Base-by-base conservation (phyloP, 2,329 filamentous ascomycete genomes). In the Trichoderma aggressivum region DNA sequence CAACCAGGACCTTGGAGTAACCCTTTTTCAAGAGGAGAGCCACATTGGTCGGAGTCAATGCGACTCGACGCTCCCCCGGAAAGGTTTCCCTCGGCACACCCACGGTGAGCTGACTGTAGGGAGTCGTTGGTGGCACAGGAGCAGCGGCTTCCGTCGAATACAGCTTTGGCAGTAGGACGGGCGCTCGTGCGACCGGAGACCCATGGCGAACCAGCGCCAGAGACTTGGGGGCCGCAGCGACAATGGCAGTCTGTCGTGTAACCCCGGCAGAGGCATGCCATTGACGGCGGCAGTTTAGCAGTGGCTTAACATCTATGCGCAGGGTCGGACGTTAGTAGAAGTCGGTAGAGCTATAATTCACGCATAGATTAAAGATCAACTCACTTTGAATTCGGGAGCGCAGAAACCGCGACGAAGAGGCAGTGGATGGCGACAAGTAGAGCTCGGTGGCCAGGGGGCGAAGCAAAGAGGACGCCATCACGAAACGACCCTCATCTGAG, bases 1-100 rank as follows among this genome's bases (percentile, higher is more conserved):
- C 92, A 47, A 97, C 87, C 3, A 97, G 82, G 28, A 97, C 88
- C 73, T 89, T 89, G 39, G 86, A 86, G 79, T 94, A 96, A 39
- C 94, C 94, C 80, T 97, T 97, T 80, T 97, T 97, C 73, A 94
- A 88, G 1, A 97, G 83, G 1, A 97, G 83, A 2, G 90, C 87
- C 18, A 94, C 92, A 82, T 97, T 97, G 74, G 92, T 89, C 1
- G 94, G 94, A 0, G 93, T 95, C 70, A 97, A 86, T 34, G 94
- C 93, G 16, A 97, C 94, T 64, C 94, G 92, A 55, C 91, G 90
- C 82, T 97, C 94, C 71, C 90, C 89, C 1, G 90, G 88, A 76
- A 88, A 94, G n/a, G 88, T 91, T 81, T 97, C 94, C 71, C 87
- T 89, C 16, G 93, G 93, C 5, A 96, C 88, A 71, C 94, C 94